A percentile compares a stretch with the other conserved stretches of the same genome.
Conservation (phyloP, 2,329 filamentous ascomycete species). For the Trichoderma koningiopsis region DNA sequence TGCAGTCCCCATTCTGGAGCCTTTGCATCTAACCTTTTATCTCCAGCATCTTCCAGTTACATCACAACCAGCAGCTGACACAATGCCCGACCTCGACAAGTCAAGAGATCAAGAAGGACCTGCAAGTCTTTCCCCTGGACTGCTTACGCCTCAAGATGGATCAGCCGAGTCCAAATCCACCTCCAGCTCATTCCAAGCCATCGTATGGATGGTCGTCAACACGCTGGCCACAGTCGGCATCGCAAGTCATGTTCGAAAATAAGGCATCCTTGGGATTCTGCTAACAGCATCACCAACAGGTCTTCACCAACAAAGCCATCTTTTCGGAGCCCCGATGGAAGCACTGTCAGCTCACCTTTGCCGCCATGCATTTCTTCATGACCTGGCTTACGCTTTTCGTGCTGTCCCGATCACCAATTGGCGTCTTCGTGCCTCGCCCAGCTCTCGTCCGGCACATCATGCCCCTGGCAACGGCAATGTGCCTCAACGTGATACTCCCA, state of each 20-base stretch:
- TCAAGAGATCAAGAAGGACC: not conserved
- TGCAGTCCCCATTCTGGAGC: not conserved
- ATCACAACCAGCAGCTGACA: not conserved
- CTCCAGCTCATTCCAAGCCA: not conserved
- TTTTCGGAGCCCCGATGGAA: conserved; percentile 65
- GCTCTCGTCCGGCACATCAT: conserved; percentile 59
- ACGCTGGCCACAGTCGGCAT: conserved; percentile 65
- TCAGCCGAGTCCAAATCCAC: not conserved
- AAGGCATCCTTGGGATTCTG: conserved; percentile 19
- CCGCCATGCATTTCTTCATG: conserved; percentile 68
- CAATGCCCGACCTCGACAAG: not conserved
- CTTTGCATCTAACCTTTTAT: not conserved
- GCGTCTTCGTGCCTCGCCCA: conserved; percentile 60
- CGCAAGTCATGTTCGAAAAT: conserved; percentile 42
- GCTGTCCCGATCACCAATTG: conserved; percentile 60
- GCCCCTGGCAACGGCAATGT: conserved; percentile 68
- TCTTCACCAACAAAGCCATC: conserved; percentile 72
- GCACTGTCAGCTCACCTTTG: conserved; percentile 65
- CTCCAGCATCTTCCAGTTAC: not conserved
- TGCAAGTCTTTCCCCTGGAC: not conserved
- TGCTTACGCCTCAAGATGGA: not conserved
- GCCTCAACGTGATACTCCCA: conserved; percentile 68
- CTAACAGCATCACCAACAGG: conserved; percentile 38
- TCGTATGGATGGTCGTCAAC: conserved; percentile 63
- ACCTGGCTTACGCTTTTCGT: conserved; percentile 65